Percentiles rank a stretch among this genome's conserved stretches.
Evolutionary conservation across 176 grass and related monocot species (phyloP).

Genomic region (Oryza glumipatula): DNA sequence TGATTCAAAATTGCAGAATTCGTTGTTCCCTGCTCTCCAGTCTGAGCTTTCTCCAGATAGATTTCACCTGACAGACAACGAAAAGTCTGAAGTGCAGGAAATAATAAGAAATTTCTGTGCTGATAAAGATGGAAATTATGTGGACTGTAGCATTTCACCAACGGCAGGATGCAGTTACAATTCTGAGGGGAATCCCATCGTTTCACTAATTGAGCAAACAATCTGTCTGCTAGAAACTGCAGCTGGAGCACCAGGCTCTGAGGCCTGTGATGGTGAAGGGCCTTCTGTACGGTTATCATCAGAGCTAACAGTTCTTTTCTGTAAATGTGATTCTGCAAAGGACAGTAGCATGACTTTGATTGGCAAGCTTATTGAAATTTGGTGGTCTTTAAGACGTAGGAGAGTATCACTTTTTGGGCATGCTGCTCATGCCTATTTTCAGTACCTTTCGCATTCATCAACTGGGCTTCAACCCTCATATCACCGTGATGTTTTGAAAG

Average conservation of each 20-base stretch:
- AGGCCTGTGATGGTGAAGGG: slow-evolving; percentile 66
- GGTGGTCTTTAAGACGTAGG: slow-evolving; percentile 81
- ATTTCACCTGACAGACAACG: slow-evolving; percentile 67
- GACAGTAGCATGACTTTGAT: slow-evolving; percentile 49
- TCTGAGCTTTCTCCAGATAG: slow-evolving; percentile 73
- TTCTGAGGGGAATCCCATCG: slow-evolving; percentile 46
- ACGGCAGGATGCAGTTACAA: slow-evolving; percentile 33
- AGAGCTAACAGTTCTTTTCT: slow-evolving; percentile 69
- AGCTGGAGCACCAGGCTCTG: slow-evolving; percentile 73
- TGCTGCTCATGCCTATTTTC: slow-evolving; percentile 88
- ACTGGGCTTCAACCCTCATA: slow-evolving; percentile 54
- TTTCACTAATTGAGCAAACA: slow-evolving; percentile 62
- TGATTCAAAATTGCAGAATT: slow-evolving; percentile 55
- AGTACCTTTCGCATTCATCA: slow-evolving; percentile 87
- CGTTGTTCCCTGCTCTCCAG: slow-evolving; percentile 65
- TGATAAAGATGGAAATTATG: slow-evolving; percentile 45
- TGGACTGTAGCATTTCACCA: slow-evolving; percentile 27
- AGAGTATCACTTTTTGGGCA: slow-evolving; percentile 82
- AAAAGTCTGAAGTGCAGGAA: slow-evolving; percentile 67
- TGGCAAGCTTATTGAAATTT: slow-evolving; percentile 71
- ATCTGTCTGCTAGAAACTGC: slow-evolving; percentile 67
- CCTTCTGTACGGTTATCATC: slow-evolving; percentile 64
- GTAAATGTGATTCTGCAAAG: slow-evolving; percentile 54
- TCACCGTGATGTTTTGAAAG: slow-evolving; percentile 55
- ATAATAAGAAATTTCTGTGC: slow-evolving; percentile 63